phyloP scores from a whole-genome alignment of 768 basidiomycete genomes.

The Chiua virens region DNA sequence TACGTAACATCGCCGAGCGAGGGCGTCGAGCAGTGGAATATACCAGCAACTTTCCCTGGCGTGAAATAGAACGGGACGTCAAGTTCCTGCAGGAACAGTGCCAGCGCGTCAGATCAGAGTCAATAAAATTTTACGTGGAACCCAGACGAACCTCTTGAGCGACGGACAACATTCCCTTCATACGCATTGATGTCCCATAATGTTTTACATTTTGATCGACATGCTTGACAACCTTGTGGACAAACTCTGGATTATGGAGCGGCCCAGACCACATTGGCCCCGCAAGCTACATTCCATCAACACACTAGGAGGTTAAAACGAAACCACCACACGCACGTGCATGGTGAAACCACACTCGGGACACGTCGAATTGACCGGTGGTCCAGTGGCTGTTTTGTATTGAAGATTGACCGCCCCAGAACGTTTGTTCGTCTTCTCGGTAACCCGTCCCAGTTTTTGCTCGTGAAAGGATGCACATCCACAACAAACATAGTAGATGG shows the following conservation, averaged over 20 bases:
- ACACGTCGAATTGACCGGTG: slow-evolving; percentile 66
- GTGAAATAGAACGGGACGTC: slow-evolving; percentile 84
- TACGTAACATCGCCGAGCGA: slow-evolving; percentile 74
- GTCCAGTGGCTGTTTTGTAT: slow-evolving; percentile 75
- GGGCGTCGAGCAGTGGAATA: slow-evolving; percentile 81
- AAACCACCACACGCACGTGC: slow-evolving; percentile 56
- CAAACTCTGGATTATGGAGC: slow-evolving; percentile 76
- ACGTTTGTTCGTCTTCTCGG: slow-evolving; percentile 57
- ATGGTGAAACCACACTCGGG: slow-evolving; percentile 76
- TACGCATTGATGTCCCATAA: slow-evolving; percentile 79
- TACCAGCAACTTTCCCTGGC: slow-evolving; percentile 72
- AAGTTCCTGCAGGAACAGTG: slow-evolving; percentile 56
- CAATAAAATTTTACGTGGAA: neutral
- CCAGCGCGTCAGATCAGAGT: neutral
- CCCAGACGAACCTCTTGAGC: slow-evolving; percentile 70
- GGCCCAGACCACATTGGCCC: slow-evolving; percentile 98
- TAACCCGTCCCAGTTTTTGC: slow-evolving; percentile 80
- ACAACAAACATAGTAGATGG: slow-evolving; percentile 80
- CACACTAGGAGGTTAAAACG: neutral
- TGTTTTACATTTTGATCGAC: slow-evolving; percentile 57
- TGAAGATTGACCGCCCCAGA: slow-evolving; percentile 57
- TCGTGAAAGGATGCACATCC: slow-evolving; percentile 80
- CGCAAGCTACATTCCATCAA: slow-evolving; percentile 55
- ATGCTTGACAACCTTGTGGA: slow-evolving; percentile 72
- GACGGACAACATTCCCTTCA: slow-evolving; percentile 94